These are phyloP conservation scores for Rutstroemia sp. DNA, from an alignment of 2,329 filamentous ascomycete genomes.

Conservation along the genomic window DNA sequence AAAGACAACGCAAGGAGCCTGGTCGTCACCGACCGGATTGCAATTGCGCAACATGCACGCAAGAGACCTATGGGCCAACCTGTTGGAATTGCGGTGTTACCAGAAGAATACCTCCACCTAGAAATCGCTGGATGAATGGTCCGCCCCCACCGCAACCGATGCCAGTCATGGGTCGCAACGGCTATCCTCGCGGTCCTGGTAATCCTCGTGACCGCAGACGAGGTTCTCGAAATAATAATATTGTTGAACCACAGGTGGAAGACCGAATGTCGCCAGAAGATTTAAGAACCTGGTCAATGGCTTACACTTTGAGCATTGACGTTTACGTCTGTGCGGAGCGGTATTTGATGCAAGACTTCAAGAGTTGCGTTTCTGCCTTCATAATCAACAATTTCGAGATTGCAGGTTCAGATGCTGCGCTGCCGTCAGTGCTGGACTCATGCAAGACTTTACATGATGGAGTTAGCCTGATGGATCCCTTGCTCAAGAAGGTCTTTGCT, in stretches of 20 bases:
- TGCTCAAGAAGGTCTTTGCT: slow-evolving; percentile 43
- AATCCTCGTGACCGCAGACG: slow-evolving; percentile 15
- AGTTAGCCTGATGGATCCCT: slow-evolving; percentile 35
- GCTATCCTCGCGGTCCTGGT: slow-evolving; percentile 12
- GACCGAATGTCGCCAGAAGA: slow-evolving; percentile 36
- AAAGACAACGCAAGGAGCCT: slow-evolving; percentile 36
- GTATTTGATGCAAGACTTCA: slow-evolving; percentile 41
- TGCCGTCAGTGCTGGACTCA: slow-evolving; percentile 33
- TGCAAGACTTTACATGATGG: slow-evolving; percentile 38
- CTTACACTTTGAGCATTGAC: slow-evolving; percentile 40
- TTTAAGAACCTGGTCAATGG: slow-evolving; percentile 39
- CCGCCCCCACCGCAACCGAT: slow-evolving; percentile 14
- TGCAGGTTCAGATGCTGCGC: slow-evolving; percentile 24
- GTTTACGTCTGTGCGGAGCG: slow-evolving; percentile 43
- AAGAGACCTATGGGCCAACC: slow-evolving; percentile 28
- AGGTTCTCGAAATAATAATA: slow-evolving; percentile 13
- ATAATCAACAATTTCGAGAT: slow-evolving; percentile 37
- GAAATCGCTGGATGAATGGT: slow-evolving; percentile 17
- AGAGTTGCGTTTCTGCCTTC: slow-evolving; percentile 34
- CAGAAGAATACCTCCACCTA: slow-evolving; percentile 25
- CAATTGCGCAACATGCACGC: slow-evolving; percentile 35
- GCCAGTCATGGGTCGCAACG: slow-evolving; percentile 17
- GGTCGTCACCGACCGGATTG: slow-evolving; percentile 39
- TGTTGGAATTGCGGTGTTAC: slow-evolving; percentile 36
- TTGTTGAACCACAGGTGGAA: slow-evolving; percentile 15